Base-by-base conservation (phyloP, 73 alveolate genomes). In the Tetrahymena borealis region DNA sequence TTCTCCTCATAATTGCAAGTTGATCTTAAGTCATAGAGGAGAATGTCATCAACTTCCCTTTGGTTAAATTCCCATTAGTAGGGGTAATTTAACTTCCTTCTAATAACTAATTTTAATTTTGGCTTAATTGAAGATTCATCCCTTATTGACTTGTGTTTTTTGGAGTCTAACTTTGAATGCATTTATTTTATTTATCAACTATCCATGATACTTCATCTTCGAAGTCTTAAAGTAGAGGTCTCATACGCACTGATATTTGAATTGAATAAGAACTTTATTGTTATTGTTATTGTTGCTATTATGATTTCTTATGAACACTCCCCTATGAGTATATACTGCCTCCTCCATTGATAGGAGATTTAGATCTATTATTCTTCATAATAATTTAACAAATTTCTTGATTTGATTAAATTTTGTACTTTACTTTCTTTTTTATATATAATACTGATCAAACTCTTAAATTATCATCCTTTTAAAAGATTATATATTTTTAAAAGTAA, bases 151-250 rank as follows among this genome's bases (percentile, higher is more conserved):
- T 39, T 28, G 37, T 90, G 93, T 24, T 92, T 93, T 39, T 91
- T 78, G 33, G 93, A 43, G 42, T 78, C 16, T 36, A 90, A 85
- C 40, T 40, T 85, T 32, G 37, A 9, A 94, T 94, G 38, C 92
- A 36, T 39, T 98, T 98, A 42, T 95, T 93, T 60, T 96, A 95
- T 78, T 94, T 93, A 94, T 99, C 99, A 9, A 98, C 96, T 90
- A 94, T 96, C 99, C 99, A 99, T 32, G 98, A 96, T 78, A 96
- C 99, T 40, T 98, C 98, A 96, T 98, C 99, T 95, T 99, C 99
- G 91, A 96, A 98, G 32, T 97, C 98, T 24, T 97, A 91, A 43
- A 99, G 98, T 39, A 98, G 94, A 42, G 99, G 99, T 41, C 99
- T 60, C 97, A 97, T 96, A 43, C 99, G 93, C n/a, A 99, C 95